These are phyloP conservation scores for Chalaropsis thielavioides DNA, from an alignment of 2,329 filamentous ascomycete species.

Conservation along the genomic window DNA sequence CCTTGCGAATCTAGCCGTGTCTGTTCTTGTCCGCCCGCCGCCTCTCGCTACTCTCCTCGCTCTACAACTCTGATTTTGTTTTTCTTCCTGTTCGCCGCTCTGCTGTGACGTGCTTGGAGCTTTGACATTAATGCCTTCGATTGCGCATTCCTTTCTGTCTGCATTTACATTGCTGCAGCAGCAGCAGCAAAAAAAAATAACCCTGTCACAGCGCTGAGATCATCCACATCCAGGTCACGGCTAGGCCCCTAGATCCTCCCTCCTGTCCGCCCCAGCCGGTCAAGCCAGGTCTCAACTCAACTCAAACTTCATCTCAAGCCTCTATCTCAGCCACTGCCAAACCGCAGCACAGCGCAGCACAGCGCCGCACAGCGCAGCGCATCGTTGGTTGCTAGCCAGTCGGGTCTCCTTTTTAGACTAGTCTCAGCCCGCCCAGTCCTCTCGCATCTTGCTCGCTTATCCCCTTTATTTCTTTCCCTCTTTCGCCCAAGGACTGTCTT, in stretches of 20 bases:
- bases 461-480: neutral
- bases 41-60: neutral
- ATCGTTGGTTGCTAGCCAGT: neutral
- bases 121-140: conserved; percentile 10
- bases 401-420: neutral
- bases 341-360: neutral
- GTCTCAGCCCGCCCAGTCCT: conserved; percentile 29
- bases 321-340: neutral
- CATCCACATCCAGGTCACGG: neutral
- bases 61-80: neutral
- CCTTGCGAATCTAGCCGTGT: neutral
- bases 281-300: neutral
- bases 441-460: conserved; percentile 17
- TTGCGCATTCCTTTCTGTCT: neutral
- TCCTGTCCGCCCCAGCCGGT: neutral
- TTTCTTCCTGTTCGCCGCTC: conserved; percentile 10
- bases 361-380: neutral
- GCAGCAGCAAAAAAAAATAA: neutral
- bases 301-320: neutral
- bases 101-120: conserved; percentile 15
- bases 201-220: neutral
- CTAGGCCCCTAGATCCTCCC: too few relatives aligned
- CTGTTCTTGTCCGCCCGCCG: neutral
- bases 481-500: neutral
- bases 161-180: neutral